A percentile compares a stretch with the other conserved stretches of the same genome.
Conservation (phyloP, 345 rosid genomes). For the Acer campestre region DNA sequence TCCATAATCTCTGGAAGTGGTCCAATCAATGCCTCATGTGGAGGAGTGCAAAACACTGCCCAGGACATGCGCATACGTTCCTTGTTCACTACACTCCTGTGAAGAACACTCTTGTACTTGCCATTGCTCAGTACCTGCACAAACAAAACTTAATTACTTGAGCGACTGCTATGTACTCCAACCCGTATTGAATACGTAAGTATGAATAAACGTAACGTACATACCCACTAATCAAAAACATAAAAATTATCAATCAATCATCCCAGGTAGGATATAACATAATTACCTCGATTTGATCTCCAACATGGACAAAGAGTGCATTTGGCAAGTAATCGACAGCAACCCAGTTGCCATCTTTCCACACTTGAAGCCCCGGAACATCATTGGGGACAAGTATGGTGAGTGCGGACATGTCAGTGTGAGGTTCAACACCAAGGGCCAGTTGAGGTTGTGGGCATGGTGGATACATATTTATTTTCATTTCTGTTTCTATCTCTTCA, state of each 20-base stretch:
- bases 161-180: too few species aligned
- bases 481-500: slow-evolving; percentile 45
- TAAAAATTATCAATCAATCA: too few species aligned
- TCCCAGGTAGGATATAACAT: too few species aligned
- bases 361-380: slow-evolving; percentile 56
- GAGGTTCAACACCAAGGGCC: slow-evolving; percentile 61
- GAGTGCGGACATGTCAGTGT: slow-evolving; percentile 62
- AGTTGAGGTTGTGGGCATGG: slow-evolving; percentile 66
- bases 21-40: slow-evolving; percentile 42
- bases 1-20: slow-evolving; percentile 46
- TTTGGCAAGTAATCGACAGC: slow-evolving; percentile 45
- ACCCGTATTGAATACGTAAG: too few species aligned
- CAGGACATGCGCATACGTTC: slow-evolving; percentile 51
- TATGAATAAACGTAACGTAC: too few species aligned
- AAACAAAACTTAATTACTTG: neutral
- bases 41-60: slow-evolving; percentile 51
- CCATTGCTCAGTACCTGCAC: slow-evolving; percentile 62
- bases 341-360: slow-evolving; percentile 54
- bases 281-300: slow-evolving; percentile 56
- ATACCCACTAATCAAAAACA: too few species aligned
- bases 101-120: slow-evolving; percentile 50
- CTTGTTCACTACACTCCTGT: slow-evolving; percentile 52
- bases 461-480: slow-evolving; percentile 62
- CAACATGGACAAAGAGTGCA: slow-evolving; percentile 47
- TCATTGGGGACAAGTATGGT: slow-evolving; percentile 52